A percentile compares a stretch with the other conserved stretches of the same genome.
These are phyloP conservation scores for Vanrija pseudolonga DNA, from an alignment of 1,284 basidiomycete species.

Conservation along the genomic window DNA sequence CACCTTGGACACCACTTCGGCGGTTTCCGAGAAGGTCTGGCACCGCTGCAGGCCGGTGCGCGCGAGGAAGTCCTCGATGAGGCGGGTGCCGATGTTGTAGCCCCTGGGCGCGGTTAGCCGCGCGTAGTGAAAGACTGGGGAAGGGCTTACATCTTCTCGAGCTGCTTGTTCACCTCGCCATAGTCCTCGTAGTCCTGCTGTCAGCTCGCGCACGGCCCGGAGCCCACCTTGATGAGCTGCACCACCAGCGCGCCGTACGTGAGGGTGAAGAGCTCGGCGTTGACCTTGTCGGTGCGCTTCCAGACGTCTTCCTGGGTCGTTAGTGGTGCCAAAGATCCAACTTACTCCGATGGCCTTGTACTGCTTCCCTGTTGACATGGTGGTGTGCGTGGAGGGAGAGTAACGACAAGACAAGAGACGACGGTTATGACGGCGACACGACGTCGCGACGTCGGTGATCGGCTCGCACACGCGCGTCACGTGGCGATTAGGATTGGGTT, in stretches of 20 bases:
- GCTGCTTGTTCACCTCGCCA: constrained; percentile 65
- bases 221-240: constrained; percentile 75
- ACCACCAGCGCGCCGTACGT: constrained; percentile 98
- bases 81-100: constrained; percentile 92
- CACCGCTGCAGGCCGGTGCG: constrained; percentile 81
- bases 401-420: no score
- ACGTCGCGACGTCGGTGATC: not conserved
- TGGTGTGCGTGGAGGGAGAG: not conserved
- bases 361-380: constrained; percentile 33
- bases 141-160: constrained; percentile 66
- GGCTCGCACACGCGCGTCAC: not conserved
- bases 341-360: constrained; percentile 48
- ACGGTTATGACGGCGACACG: no score
- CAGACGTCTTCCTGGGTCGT: constrained; percentile 71
- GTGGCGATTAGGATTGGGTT: not conserved
- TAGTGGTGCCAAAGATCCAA: not conserved
- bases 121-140: no score
- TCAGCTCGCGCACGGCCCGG: not conserved
- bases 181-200: constrained; percentile 90
- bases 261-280: constrained; percentile 92
- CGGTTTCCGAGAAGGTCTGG: constrained; percentile 86
- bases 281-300: constrained; percentile 91
- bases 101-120: constrained; percentile 68
- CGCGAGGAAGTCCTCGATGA: constrained; percentile 97
- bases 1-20: constrained; percentile 91